phyloP scores from a whole-genome alignment of 345 rosid species.

The Arabidopsis thaliana region DNA sequence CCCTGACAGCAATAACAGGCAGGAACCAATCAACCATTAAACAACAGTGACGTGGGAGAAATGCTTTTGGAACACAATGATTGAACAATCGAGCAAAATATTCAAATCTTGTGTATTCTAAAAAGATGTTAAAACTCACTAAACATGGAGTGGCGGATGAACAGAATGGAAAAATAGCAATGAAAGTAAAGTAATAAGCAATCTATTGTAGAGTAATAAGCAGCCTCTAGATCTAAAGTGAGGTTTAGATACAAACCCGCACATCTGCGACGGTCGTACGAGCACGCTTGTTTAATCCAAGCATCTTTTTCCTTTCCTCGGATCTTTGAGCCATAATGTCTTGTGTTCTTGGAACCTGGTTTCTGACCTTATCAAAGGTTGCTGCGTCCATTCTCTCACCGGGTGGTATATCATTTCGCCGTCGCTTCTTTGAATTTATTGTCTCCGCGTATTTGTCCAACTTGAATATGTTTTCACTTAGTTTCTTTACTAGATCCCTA shows the following conservation, averaged over 20 bases:
- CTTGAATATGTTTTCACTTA: conserved; percentile 66
- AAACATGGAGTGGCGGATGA: conserved; percentile 6
- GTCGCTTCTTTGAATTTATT: conserved; percentile 78
- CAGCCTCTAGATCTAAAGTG: conserved; percentile 26
- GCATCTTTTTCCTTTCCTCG: conserved; percentile 76
- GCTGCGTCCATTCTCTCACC: conserved; percentile 67
- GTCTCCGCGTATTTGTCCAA: conserved; percentile 74
- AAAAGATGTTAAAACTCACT: conserved; percentile 13
- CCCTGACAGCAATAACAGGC: conserved; percentile 50
- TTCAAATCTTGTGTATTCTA: background rate
- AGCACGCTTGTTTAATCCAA: conserved; percentile 79
- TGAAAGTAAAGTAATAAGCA: background rate
- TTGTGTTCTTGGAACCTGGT: conserved; percentile 69
- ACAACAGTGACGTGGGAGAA: conserved; percentile 22
- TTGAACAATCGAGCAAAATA: conserved; percentile 8
- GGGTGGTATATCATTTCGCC: conserved; percentile 59
- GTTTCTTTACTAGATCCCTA: conserved; percentile 79
- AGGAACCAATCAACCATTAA: conserved; percentile 35
- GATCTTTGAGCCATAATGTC: conserved; percentile 64
- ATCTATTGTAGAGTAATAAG: conserved; percentile 3
- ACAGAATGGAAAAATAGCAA: background rate
- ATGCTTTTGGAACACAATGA: conserved; percentile 13
- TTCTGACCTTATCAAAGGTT: conserved; percentile 61
- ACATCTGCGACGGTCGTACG: conserved; percentile 68
- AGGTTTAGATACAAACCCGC: conserved; percentile 69